Percentiles rank a stretch among this genome's conserved stretches.
phyloP scores from a whole-genome alignment of 306 rosid species.

The Boehmeria nivea region DNA sequence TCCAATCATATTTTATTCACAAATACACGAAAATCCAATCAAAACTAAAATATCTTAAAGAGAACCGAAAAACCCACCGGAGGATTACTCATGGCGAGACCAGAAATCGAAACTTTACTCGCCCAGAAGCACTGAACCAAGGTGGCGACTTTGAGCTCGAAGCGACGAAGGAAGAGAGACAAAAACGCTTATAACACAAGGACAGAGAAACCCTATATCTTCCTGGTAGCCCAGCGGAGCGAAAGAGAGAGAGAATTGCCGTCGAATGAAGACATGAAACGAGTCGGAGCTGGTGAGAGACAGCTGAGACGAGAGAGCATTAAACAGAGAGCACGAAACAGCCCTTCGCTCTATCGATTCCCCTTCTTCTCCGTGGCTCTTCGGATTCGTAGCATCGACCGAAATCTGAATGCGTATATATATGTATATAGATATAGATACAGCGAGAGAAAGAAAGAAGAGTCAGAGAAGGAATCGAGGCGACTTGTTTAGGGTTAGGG shows the following conservation, averaged over 20 bases:
- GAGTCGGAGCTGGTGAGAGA: conserved; percentile 33
- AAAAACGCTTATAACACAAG: too few species aligned
- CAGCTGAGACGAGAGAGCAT: conserved; percentile 54
- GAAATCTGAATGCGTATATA: not conserved
- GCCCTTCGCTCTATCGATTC: not conserved
- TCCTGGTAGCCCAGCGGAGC: conserved; percentile 66
- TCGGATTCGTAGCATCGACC: conserved; percentile 33
- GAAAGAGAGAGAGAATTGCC: conserved; percentile 26
- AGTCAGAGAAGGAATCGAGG: conserved; percentile 6
- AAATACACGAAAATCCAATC: not conserved
- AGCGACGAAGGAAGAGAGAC: conserved; percentile 26
- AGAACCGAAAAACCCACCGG: conserved; percentile 38
- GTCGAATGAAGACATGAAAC: conserved; percentile 86
- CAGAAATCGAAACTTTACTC: conserved; percentile 23
- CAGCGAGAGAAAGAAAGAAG: not conserved
- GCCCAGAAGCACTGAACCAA: conserved; percentile 17
- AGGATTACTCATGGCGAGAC: conserved; percentile 51
- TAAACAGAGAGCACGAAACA: conserved; percentile 20
- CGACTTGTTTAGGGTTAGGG: not conserved
- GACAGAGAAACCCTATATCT: conserved; percentile 51
- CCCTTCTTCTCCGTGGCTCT: conserved; percentile 1
- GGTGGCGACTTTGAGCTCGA: conserved; percentile 8
- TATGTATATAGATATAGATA: not conserved
- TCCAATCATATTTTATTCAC: too few species aligned
- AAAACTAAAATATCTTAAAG: too few species aligned